phyloP scores from a whole-genome alignment of 2,329 filamentous ascomycete genomes.

The Arthroderma uncinatum region DNA sequence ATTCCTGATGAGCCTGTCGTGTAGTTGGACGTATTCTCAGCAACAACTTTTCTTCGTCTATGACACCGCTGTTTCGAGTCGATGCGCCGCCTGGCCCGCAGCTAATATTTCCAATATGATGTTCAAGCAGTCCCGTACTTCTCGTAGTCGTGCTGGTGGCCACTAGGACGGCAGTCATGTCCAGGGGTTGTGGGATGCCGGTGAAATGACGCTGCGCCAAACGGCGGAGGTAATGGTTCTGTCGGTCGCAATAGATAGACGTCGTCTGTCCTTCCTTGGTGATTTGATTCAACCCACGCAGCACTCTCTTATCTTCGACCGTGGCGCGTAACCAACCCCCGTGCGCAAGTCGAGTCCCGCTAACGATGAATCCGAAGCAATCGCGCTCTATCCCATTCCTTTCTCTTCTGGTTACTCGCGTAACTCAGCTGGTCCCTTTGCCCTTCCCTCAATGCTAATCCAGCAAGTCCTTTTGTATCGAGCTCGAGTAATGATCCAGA shows the following conservation, averaged over 20 bases:
- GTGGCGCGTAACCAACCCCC: not conserved
- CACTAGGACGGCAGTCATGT: conserved; percentile 14
- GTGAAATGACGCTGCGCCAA: not conserved
- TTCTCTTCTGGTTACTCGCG: not conserved
- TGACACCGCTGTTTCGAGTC: not conserved
- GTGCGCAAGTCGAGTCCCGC: not conserved
- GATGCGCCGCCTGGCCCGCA: conserved; percentile 7
- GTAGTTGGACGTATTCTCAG: not conserved
- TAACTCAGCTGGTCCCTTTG: not conserved
- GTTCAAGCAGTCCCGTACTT: conserved; percentile 6
- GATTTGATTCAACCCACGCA: not conserved
- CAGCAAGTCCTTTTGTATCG: not conserved
- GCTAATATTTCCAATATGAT: conserved; percentile 5
- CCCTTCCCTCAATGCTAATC: not conserved
- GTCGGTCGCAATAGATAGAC: not conserved
- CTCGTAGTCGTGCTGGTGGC: conserved; percentile 10
- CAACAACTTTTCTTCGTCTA: not conserved
- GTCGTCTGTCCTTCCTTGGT: not conserved
- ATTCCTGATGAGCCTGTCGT: not conserved
- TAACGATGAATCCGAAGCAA: not conserved
- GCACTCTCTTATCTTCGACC: not conserved
- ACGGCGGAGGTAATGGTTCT: not conserved
- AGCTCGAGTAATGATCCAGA: not conserved
- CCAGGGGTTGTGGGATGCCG: conserved; percentile 3
- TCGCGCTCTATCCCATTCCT: not conserved